Evolutionary conservation across 495 filamentous ascomycete genomes (phyloP), one percentile per base, ranked within the genome.

Genomic region (Apodospora peruviana): DNA sequence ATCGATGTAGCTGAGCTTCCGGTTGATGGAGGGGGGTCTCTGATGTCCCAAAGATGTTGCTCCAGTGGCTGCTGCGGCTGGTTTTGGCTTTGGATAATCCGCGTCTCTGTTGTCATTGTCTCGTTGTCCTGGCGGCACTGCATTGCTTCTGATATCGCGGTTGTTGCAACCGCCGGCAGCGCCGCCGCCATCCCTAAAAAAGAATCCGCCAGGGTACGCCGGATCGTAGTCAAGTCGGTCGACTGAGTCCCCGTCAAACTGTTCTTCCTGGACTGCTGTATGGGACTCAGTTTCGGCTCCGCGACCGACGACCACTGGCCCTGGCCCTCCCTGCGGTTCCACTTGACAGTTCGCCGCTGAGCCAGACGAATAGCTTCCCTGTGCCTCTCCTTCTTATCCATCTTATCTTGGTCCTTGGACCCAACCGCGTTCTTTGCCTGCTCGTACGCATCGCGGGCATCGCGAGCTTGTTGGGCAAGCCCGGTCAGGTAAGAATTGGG

Each of bases 281-380:
- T 75, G 1, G 75, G 72, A 43, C 71, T 73, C 39, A 74, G 45
- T 14, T 58, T 60, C 10, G 74, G 74, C 43, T 73, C 69, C 20
- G 64, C 67, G 10, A 70, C 68, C n/a, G 70, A 75, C 14, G 67
- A 74, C 76, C 76, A 80, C 7, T 67, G 66, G 11, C 58, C 56
- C 7, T 67, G 66, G 11, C 58, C 56, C 18, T 62, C 66, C 37
- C 71, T 60, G 12, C 59, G 51, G 24, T 58, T 65, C 74, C 72
- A 77, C 50, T 48, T 67, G 3, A 70, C 52, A 8, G 45, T 60
- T n/a, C n/a, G n/a, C 39, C 53, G 49, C 39, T 66, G 58, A 37
- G 59, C 58, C 37, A 59, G 61, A 25, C 63, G 59, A 32, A 66
- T 57, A 11, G 55, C 58, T 19, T 68, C 66, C 61, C 69, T 68